Base-by-base conservation (phyloP, 768 basidiomycete genomes). In the Aureoboletus auriporus region DNA sequence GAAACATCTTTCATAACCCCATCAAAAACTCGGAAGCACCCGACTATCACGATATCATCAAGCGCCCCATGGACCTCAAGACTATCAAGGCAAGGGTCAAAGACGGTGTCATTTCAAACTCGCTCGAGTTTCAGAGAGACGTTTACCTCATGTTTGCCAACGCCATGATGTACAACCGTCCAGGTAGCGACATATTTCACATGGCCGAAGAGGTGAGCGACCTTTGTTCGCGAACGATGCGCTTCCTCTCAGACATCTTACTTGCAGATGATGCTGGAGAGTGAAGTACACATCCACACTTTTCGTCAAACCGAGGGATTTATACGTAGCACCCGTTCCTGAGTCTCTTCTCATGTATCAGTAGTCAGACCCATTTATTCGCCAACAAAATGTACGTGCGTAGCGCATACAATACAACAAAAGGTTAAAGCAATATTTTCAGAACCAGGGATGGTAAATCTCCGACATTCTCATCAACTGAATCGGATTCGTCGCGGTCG, bases 161-260 rank as follows among this genome's bases (percentile, higher is more conserved):
- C 65, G 90, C 95, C 5, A 86, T 95, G 82, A 92, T 97, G 88
- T 98, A 93, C 66, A 98, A 98, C 55, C 74, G 85, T 40, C 87
- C 90, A 1, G 82, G 82, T 5, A 88, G 86, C 13, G 89, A 91
- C 61, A 85, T 95, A n/a, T 82, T 85, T 53, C 75, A 74, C 44
- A 95, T 94, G 89, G 90, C 94, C 6, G 83, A 91, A 63, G 90
- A 93, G 74, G 93, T 93, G 62, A 68, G 86, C 37, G 62, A 68
- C 86, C 37, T 47, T 28, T 51, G 16, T 16, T 38, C 30, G 20
- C 27, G 13, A n/a, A 42, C n/a, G 44, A 34, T 40, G 38, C 7
- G 44, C 42, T 43, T 44, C 17, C 8, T 16, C 9, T 48, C 14
- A 33, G 12, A 33, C 40, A 33, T 49, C 31, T 35, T 34, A 2